Conservation (phyloP, 2,329 filamentous ascomycete genomes). For the Microcyclospora pomicola region DNA sequence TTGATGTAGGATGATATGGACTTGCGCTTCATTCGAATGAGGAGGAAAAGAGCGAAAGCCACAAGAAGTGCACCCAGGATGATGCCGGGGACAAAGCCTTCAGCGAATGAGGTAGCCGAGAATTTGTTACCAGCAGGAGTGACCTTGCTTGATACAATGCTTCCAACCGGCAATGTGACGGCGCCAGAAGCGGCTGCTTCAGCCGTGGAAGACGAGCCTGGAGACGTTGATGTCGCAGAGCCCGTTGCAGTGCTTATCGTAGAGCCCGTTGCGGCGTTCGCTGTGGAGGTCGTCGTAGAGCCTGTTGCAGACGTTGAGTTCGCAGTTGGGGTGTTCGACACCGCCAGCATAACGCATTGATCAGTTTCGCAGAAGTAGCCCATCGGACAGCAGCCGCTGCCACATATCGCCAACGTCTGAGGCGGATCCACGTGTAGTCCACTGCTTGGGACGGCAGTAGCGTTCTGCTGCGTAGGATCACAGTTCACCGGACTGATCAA, state of each 20-base stretch:
- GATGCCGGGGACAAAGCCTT: slow-evolving; percentile 23
- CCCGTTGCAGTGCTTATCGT: slow-evolving; percentile 1
- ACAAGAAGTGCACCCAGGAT: slow-evolving; percentile 16
- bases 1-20: slow-evolving; percentile 5
- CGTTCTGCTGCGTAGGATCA: slow-evolving; percentile 48
- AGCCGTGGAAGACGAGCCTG: slow-evolving; percentile 3
- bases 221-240: neutral
- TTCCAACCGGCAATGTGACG: neutral
- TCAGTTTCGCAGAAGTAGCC: slow-evolving; percentile 50
- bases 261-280: slow-evolving; percentile 1
- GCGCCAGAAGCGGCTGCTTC: slow-evolving; percentile 1
- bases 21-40: slow-evolving; percentile 7
- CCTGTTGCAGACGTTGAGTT: slow-evolving; percentile 1
- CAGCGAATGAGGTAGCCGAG: slow-evolving; percentile 21
- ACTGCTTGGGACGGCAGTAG: slow-evolving; percentile 40
- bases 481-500: slow-evolving; percentile 52
- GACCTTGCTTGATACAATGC: neutral
- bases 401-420: slow-evolving; percentile 44
- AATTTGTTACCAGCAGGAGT: slow-evolving; percentile 8
- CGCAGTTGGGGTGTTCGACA: slow-evolving; percentile 3
- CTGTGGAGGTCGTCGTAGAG: slow-evolving; percentile 1
- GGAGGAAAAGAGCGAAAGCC: slow-evolving; percentile 14
- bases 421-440: slow-evolving; percentile 53
- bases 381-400: slow-evolving; percentile 52
- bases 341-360: slow-evolving; percentile 33